These are phyloP conservation scores for Annona cherimola DNA, from an alignment of 164 flowering plant genomes.

Conservation along the genomic window DNA sequence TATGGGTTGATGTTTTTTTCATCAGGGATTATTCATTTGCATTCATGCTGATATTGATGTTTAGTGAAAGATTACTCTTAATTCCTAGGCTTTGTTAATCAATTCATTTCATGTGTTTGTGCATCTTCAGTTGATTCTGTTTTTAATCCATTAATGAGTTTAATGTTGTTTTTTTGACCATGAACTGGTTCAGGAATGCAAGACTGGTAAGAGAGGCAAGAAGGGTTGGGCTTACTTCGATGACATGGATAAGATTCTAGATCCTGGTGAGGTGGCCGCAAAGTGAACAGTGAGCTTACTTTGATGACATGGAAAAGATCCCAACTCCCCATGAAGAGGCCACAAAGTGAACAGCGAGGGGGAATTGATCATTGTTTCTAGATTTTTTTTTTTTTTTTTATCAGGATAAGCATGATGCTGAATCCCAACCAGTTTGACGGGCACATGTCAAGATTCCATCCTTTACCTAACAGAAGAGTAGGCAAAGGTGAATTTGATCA, in stretches of 20 bases:
- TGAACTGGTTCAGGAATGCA: constrained; percentile 52
- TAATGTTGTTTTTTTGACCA: not conserved
- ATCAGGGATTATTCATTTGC: too few relatives aligned
- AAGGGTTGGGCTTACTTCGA: constrained; percentile 75
- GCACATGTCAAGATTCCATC: not conserved
- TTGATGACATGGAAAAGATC: not conserved
- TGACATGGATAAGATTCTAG: constrained; percentile 51
- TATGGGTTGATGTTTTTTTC: too few relatives aligned
- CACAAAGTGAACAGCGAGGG: not conserved
- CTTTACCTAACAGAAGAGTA: not conserved
- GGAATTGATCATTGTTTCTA: too few relatives aligned
- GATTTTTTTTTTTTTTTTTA: not conserved
- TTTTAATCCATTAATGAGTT: not conserved
- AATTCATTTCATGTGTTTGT: not conserved
- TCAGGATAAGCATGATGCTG: not conserved
- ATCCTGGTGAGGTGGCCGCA: constrained; percentile 25
- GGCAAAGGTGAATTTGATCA: not conserved
- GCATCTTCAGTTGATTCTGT: not conserved
- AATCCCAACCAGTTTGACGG: not conserved
- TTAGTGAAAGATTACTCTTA: not conserved
- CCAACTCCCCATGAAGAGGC: not conserved
- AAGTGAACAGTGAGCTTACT: constrained; percentile 24
- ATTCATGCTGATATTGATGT: not conserved
- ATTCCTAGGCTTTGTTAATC: not conserved
- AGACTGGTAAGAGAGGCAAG: constrained; percentile 33